These are phyloP conservation scores for Phanerochaete sordida DNA, from an alignment of 768 basidiomycete species.

Conservation along the genomic window DNA sequence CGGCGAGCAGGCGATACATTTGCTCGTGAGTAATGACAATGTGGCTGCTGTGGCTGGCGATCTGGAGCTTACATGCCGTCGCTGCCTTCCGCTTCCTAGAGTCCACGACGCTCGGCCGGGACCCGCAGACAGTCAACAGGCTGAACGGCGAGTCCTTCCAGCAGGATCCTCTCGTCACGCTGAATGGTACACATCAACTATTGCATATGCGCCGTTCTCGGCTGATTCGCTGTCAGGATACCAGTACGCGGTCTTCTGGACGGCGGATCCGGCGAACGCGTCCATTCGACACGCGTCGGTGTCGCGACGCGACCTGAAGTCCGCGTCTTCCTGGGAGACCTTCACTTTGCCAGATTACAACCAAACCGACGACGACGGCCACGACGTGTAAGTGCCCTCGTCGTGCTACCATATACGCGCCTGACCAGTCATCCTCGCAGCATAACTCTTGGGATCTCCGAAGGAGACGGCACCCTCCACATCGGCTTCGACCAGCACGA, in stretches of 20 bases:
- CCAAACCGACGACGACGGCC: slow-evolving; percentile 34
- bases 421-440: slow-evolving; percentile 14
- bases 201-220: too few species aligned
- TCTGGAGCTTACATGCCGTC: not conserved
- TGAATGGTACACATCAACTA: slow-evolving; percentile 29
- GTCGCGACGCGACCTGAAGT: slow-evolving; percentile 21
- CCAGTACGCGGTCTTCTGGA: slow-evolving; percentile 34
- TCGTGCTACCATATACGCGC: too few species aligned
- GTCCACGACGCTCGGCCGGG: slow-evolving; percentile 24
- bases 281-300: slow-evolving; percentile 28
- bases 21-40: not conserved
- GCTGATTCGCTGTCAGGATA: too few species aligned
- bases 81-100: slow-evolving; percentile 13
- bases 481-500: slow-evolving; percentile 36
- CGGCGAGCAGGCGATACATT: not conserved
- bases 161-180: slow-evolving; percentile 31
- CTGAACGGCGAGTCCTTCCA: slow-evolving; percentile 37
- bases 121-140: slow-evolving; percentile 32
- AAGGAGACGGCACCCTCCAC: slow-evolving; percentile 33
- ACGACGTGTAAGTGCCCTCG: not conserved
- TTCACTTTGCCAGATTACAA: slow-evolving; percentile 32
- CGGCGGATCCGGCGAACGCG: slow-evolving; percentile 21
- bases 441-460: slow-evolving; percentile 34
- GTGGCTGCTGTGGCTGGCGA: not conserved
- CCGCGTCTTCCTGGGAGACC: slow-evolving; percentile 22